phyloP scores from a whole-genome alignment of 495 filamentous ascomycete genomes.

The Hypoxylon subgilvum region DNA sequence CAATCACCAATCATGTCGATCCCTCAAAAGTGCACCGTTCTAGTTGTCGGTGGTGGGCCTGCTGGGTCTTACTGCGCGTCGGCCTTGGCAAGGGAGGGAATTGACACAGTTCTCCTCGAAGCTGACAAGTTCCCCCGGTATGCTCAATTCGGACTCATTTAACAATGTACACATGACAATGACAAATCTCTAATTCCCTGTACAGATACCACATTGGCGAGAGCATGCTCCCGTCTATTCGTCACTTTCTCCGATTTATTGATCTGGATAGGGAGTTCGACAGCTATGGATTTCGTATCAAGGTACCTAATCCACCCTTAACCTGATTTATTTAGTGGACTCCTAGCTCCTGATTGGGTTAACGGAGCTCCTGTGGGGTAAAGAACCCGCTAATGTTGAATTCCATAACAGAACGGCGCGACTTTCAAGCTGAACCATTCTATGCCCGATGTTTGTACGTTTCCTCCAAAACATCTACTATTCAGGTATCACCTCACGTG shows the following conservation, averaged over 20 bases:
- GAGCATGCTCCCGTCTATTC: background rate
- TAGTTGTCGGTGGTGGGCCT: background rate
- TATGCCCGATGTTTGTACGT: background rate
- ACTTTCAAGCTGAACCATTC: background rate
- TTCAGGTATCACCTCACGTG: background rate
- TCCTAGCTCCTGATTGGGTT: no score
- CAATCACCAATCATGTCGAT: background rate
- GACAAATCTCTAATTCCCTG: background rate
- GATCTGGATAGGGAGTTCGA: background rate
- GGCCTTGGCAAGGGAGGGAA: background rate
- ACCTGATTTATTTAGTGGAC: background rate
- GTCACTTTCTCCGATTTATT: background rate
- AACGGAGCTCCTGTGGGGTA: no score
- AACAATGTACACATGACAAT: background rate
- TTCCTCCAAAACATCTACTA: background rate
- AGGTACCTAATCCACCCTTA: background rate
- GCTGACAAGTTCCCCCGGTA: background rate
- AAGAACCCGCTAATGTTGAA: background rate
- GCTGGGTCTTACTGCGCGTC: background rate
- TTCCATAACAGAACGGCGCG: background rate
- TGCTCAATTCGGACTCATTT: background rate
- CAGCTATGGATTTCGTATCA: background rate
- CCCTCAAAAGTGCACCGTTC: background rate
- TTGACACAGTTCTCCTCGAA: background rate
- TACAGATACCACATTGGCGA: background rate